Evolutionary conservation across 768 basidiomycete genomes (phyloP).

Genomic region (Boletus coccyginus): DNA sequence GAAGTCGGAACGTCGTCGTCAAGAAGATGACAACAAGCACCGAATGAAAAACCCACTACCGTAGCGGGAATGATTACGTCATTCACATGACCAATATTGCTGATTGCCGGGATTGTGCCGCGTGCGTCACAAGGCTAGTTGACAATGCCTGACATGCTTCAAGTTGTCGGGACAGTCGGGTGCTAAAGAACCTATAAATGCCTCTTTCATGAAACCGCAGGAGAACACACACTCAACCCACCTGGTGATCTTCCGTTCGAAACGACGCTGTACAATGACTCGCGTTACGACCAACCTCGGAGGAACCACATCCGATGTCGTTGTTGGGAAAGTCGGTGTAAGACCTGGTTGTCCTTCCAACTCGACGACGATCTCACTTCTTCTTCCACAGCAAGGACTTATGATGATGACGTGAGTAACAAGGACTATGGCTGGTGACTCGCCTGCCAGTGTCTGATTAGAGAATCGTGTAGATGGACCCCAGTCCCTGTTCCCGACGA

Average conservation of each 20-base stretch:
- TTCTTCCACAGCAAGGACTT: conserved; percentile 38
- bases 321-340: conserved; percentile 36
- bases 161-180: too few relatives aligned
- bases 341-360: not conserved
- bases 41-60: too few relatives aligned
- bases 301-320: conserved; percentile 34
- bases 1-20: too few relatives aligned
- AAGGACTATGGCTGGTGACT: not conserved
- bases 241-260: not conserved
- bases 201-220: too few relatives aligned
- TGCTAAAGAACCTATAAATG: too few relatives aligned
- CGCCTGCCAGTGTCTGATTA: not conserved
- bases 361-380: not conserved
- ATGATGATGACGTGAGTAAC: conserved; percentile 52
- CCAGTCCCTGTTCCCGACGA: conserved; percentile 49
- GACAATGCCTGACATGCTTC: too few relatives aligned
- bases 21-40: too few relatives aligned
- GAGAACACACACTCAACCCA: too few relatives aligned
- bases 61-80: too few relatives aligned
- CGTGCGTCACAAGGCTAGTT: too few relatives aligned
- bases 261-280: conserved; percentile 22
- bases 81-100: too few relatives aligned
- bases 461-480: conserved; percentile 34
- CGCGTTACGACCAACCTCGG: conserved; percentile 35
- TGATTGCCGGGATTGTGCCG: too few relatives aligned